These are phyloP conservation scores for Lactifluus subvellereus DNA, from an alignment of 768 basidiomycete genomes.

Conservation along the genomic window DNA sequence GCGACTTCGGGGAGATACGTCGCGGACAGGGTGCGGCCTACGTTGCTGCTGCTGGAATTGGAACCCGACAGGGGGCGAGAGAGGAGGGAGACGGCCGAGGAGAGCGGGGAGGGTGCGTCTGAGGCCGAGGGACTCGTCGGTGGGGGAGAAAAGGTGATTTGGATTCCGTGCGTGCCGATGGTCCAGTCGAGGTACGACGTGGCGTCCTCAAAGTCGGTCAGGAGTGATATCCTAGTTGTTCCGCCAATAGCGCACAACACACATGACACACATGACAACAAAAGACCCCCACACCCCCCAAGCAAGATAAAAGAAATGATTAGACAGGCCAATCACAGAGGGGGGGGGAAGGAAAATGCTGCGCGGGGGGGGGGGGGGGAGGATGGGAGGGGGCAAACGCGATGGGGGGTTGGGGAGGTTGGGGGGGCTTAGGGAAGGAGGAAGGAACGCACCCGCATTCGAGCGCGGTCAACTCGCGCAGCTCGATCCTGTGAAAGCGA, in stretches of 20 bases:
- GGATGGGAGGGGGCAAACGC: neutral
- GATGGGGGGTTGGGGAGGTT: neutral
- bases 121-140: conserved; percentile 48
- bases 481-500: conserved; percentile 76
- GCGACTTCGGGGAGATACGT: conserved; percentile 94
- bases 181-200: conserved; percentile 88
- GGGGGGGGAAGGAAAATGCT: neutral
- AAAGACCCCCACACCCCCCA: neutral
- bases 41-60: conserved; percentile 26
- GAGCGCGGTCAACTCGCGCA: conserved; percentile 68
- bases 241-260: conserved; percentile 14
- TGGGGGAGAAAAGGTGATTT: conserved; percentile 82
- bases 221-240: conserved; percentile 68
- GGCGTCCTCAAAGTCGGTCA: conserved; percentile 89
- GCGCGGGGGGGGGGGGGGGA: conserved; percentile 8
- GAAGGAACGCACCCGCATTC: conserved; percentile 72
- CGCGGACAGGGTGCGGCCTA: conserved; percentile 60
- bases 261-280: conserved; percentile 2
- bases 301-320: neutral
- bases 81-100: conserved; percentile 58
- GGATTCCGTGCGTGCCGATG: conserved; percentile 86
- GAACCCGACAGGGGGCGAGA: neutral
- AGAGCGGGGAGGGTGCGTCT: conserved; percentile 62
- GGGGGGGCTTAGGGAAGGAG: conserved; percentile 4
- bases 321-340: conserved; percentile 9